Base-by-base conservation (phyloP, 768 basidiomycete species). In the Gelatoporia subvermispora region DNA sequence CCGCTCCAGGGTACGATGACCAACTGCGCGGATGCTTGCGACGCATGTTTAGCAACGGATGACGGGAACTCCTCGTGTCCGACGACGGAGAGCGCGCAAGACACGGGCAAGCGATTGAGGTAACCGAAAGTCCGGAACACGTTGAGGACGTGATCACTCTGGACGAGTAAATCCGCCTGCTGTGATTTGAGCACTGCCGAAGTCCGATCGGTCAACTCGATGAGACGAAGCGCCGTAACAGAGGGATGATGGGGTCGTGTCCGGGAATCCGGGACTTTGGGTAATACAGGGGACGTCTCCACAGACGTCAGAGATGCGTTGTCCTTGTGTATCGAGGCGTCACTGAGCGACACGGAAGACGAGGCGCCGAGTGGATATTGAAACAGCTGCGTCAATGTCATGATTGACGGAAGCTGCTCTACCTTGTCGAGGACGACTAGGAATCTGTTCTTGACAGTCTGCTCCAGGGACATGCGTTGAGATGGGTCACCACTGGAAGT, bases 191-290 rank as follows among this genome's bases (percentile, higher is more conserved):
- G 79, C 31, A 95, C 81, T 1, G 88, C 86, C 2, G 90, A 93
- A 1, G 89, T 89, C 49, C 96, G 86, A 34, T 85, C 85, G 1
- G 91, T 88, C 40, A 97, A 71, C 62, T 97, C 93, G 56, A 98
- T 81, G 7, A 98, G 76, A 17, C 94, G 91, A 2, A 97, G 75
- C 0, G 88, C 88, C 54, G 91, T 80, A 28, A 95, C 73, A 9
- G 71, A 66, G 43, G 82, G 66, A 18, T 47, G n/a, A 7, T 13
- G 7, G 28, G 13, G 28, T 13, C 13, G 28, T 31, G 28, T 31
- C 7, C 7, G 28, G 28, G 28, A 31, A 24, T 16, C 23, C 11
- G 21, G 5, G 15, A 21, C 23, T 17, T n/a, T 40, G 24, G 17
- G 8, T 10, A 40, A n/a, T 2, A 15, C 0, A 16, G 46, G 18